A percentile compares a stretch with the other conserved stretches of the same genome.
These are phyloP conservation scores for Phtheirospermum japonicum DNA, from an alignment of 257 asterid genomes.

Conservation along the genomic window DNA sequence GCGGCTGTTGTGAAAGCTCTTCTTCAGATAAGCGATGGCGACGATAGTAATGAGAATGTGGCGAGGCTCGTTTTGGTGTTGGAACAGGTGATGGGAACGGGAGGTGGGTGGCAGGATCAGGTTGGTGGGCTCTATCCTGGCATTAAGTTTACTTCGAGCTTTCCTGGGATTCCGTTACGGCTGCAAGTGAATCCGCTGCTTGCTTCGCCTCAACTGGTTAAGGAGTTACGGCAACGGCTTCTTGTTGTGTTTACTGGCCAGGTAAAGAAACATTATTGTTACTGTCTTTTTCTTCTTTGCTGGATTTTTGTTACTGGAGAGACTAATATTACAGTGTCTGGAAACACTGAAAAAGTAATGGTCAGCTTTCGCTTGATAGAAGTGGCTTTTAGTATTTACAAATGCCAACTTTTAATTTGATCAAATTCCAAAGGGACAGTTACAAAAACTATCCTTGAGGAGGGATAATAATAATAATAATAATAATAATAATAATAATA, in stretches of 20 bases:
- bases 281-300: neutral
- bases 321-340: neutral
- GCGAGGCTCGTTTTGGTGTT: constrained; percentile 78
- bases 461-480: no score
- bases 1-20: constrained; percentile 97
- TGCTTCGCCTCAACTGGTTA: constrained; percentile 62
- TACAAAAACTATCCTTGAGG: no score
- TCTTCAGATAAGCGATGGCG: constrained; percentile 67
- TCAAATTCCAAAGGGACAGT: no score
- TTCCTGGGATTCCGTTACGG: constrained; percentile 83
- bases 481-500: no score
- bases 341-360: no score
- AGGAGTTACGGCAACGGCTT: constrained; percentile 76
- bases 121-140: constrained; percentile 97
- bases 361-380: no score
- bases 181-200: constrained; percentile 81
- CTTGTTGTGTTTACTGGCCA: constrained; percentile 91
- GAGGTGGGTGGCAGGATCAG: constrained; percentile 99
- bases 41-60: constrained; percentile 79
- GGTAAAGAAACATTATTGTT: constrained; percentile 38
- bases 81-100: constrained; percentile 97
- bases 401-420: no score
- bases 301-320: no score
- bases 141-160: constrained; percentile 77
- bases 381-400: no score